These are phyloP conservation scores for Paraphoma sp. DNA, from an alignment of 2,329 filamentous ascomycete species.

Conservation along the genomic window DNA sequence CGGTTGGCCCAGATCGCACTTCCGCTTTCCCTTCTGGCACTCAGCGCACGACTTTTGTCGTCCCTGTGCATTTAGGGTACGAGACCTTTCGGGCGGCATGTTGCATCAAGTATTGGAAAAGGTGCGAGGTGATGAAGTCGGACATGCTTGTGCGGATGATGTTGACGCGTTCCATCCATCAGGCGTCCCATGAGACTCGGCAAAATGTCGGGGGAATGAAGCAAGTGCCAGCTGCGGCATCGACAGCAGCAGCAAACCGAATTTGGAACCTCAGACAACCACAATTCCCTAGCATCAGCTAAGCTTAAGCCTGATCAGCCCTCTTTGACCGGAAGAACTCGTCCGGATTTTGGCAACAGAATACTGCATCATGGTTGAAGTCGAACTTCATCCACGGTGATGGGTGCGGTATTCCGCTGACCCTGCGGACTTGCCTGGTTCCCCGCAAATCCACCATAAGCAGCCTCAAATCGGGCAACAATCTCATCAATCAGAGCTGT, in stretches of 20 bases:
- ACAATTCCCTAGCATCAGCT: too few relatives aligned
- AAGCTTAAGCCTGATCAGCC: too few relatives aligned
- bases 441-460: not conserved
- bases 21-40: constrained; percentile 64
- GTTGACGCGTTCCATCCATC: not conserved
- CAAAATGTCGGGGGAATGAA: not conserved
- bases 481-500: too few relatives aligned
- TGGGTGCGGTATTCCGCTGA: not conserved
- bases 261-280: too few relatives aligned
- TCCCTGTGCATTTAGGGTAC: constrained; percentile 29
- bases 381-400: too few relatives aligned
- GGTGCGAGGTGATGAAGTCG: not conserved
- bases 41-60: constrained; percentile 63
- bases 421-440: not conserved
- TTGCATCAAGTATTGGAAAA: not conserved
- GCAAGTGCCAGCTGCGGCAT: too few relatives aligned
- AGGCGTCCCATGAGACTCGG: not conserved
- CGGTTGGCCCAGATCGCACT: constrained; percentile 61
- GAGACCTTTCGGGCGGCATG: constrained; percentile 51
- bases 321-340: too few relatives aligned
- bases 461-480: too few relatives aligned
- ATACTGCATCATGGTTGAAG: too few relatives aligned
- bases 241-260: not conserved
- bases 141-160: not conserved
- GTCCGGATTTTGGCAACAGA: too few relatives aligned